Evolutionary conservation across 495 filamentous ascomycete species (phyloP), one percentile per base, ranked within the genome.

Genomic region (Penicillium daleae): DNA sequence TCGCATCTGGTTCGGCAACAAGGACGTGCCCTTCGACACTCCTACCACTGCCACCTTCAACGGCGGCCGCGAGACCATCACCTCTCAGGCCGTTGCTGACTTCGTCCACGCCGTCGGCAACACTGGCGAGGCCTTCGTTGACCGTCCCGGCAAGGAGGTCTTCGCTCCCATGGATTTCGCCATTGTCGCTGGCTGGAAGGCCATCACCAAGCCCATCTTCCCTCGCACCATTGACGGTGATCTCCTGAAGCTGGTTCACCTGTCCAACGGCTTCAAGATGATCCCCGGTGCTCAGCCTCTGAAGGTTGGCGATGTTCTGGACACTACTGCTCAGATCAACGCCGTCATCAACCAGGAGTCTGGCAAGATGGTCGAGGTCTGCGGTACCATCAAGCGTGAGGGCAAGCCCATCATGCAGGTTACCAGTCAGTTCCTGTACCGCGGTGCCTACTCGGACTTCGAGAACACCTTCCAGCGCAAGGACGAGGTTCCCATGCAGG

Each of bases 321-420:
- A 92, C 61, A 97, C 96, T 0, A 97, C 91, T 53, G 96, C 95
- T 56, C 92, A 94, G 74, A 91, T 98, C 79, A 97, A 98, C 69
- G 92, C 95, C 21, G 93, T 99, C 59, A 89, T 99, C 82, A 98
- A 98, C 76, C 92, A 97, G 70, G 93, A 96, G 35, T 94, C 95
- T 44, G 95, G 95, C 53, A 99, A 99, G 85, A 97, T 98, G 92
- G 95, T 99, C 9, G 96, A 98, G 76, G 93, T 99, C 22, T 96
- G 93, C 71, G 95, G 95, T 60, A 98, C 95, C 7, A 97, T 99
- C 69, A 89, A 86, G 56, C 87, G 96, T 22, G 87, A 96, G 44
- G 91, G 92, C 54, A 70, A 89, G 66, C 83, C 92, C n/a, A 92
- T 98, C 61, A 99, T 99, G 96, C 92, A 98, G 71, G 95, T 99